Percentiles rank a stretch among this genome's conserved stretches.
Conservation (phyloP, 495 filamentous ascomycete species). For the Penicillium atrosanguineum region DNA sequence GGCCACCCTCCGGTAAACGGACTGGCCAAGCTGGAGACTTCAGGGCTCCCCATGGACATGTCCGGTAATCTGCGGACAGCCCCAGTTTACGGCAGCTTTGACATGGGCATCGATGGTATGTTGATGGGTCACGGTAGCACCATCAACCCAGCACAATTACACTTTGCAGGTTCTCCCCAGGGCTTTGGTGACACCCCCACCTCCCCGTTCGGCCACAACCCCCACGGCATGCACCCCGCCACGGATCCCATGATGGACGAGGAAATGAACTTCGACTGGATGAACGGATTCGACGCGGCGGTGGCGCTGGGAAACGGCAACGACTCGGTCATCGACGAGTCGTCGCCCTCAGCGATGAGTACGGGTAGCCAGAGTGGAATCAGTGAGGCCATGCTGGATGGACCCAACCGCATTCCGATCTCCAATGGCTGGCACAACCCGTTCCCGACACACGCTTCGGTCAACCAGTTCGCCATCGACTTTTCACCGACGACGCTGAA, state of each 20-base stretch:
- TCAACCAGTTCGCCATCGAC: slow-evolving; percentile 60
- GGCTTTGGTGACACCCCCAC: slow-evolving; percentile 62
- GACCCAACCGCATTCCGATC: slow-evolving; percentile 60
- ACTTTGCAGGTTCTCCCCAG: slow-evolving; percentile 82
- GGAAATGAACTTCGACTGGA: slow-evolving; percentile 80
- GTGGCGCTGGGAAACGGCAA: slow-evolving; percentile 66
- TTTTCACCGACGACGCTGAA: slow-evolving; percentile 48
- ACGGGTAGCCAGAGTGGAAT: slow-evolving; percentile 88
- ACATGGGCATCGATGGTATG: slow-evolving; percentile 72
- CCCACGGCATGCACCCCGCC: slow-evolving; percentile 53
- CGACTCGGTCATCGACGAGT: slow-evolving; percentile 83
- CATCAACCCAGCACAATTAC: slow-evolving; percentile 93
- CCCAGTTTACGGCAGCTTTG: slow-evolving; percentile 68
- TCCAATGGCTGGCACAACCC: slow-evolving; percentile 63
- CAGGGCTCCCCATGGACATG: slow-evolving; percentile 61
- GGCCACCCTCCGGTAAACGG: slow-evolving; percentile 55
- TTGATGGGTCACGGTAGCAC: slow-evolving; percentile 72
- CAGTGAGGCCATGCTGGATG: slow-evolving; percentile 90
- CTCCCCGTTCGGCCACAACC: slow-evolving; percentile 69
- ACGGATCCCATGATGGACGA: slow-evolving; percentile 61
- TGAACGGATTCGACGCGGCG: slow-evolving; percentile 74
- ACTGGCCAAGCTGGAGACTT: slow-evolving; percentile 82
- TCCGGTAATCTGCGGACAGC: slow-evolving; percentile 73
- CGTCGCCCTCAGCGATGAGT: slow-evolving; percentile 92
- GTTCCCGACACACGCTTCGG: slow-evolving; percentile 59